phyloP scores from a whole-genome alignment of 2,329 filamentous ascomycete genomes.

The Erysiphe pulchra region DNA sequence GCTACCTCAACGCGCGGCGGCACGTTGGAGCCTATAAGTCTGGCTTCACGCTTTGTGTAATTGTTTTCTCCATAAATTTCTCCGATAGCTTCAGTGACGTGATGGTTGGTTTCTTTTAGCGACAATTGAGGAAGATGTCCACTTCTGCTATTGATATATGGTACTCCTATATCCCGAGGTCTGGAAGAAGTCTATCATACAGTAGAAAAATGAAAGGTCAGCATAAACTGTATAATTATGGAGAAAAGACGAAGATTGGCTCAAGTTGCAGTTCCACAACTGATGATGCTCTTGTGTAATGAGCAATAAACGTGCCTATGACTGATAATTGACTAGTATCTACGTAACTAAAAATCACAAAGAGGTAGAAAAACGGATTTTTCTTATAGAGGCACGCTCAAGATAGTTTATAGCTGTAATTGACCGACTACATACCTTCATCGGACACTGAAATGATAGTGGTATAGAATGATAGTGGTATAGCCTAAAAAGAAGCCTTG shows the following conservation, averaged over 20 bases:
- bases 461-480: too few relatives aligned
- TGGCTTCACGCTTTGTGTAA: slow-evolving; percentile 24
- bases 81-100: slow-evolving; percentile 52
- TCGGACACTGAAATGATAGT: too few relatives aligned
- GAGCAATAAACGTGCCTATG: slow-evolving; percentile 2
- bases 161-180: slow-evolving; percentile 14
- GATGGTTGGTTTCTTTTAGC: slow-evolving; percentile 44
- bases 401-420: too few relatives aligned
- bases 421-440: too few relatives aligned
- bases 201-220: slow-evolving; percentile 5
- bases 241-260: slow-evolving; percentile 1
- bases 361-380: too few relatives aligned
- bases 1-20: slow-evolving; percentile 19
- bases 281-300: slow-evolving; percentile 4
- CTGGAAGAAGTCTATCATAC: slow-evolving; percentile 13
- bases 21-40: slow-evolving; percentile 30
- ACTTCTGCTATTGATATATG: slow-evolving; percentile 13
- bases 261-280: slow-evolving; percentile 4
- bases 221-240: not conserved
- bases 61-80: slow-evolving; percentile 42
- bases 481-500: too few relatives aligned
- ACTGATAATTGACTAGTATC: not conserved
- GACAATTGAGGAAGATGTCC: slow-evolving; percentile 13
- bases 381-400: too few relatives aligned
- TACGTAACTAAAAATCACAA: too few relatives aligned